Base-by-base conservation (phyloP, 2,329 filamentous ascomycete species). In the Fusarium odoratissimum region DNA sequence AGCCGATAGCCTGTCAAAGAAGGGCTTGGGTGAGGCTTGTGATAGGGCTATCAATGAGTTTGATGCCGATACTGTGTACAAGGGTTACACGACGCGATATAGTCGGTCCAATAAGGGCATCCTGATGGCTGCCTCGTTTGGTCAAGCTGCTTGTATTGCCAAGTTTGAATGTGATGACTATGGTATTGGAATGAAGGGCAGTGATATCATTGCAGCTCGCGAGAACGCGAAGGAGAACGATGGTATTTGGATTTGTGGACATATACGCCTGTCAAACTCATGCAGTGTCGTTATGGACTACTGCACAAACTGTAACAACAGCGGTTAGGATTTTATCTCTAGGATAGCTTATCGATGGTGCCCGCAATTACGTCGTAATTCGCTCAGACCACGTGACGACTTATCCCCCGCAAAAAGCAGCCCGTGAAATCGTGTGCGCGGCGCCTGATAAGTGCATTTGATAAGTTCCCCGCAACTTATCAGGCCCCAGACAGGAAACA, bases 131-230 rank as follows among this genome's bases (percentile, higher is more conserved):
- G 60, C 60, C 6, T 69, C 65, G 4, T 1, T 54, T 8, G 59
- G 59, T 8, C 54, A 60, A 23, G 60, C 60, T 37, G 65, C 38
- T 30, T 69, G 68, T 3, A 62, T 71, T 46, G 60, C 60, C 7
- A 71, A 71, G 37, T 71, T 69, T 37, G 23, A 38, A 23, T 69
- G 68, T 23, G 65, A 71, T 7, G 66, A 71, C 46, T 71, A 71
- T 11, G 68, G 68, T 8, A 61, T 71, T n/a, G 65, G 65, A 13
- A 68, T 68, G 65, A 65, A 38, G 35, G 56, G 56, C 16, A 54
- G 25, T 12, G 37, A 37, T 6, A 69, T 69, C 10, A 69, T 61
- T 35, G 49, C 55, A 35, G 56, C 56, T 41, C 64, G 64, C 1
- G 64, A 67, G 51, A 45, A 64, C 2, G 64, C 64, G 4, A 69